A percentile compares a stretch with the other conserved stretches of the same genome.
Conservation (phyloP, 805 yeast species). For the Hanseniaspora taiwanica region DNA sequence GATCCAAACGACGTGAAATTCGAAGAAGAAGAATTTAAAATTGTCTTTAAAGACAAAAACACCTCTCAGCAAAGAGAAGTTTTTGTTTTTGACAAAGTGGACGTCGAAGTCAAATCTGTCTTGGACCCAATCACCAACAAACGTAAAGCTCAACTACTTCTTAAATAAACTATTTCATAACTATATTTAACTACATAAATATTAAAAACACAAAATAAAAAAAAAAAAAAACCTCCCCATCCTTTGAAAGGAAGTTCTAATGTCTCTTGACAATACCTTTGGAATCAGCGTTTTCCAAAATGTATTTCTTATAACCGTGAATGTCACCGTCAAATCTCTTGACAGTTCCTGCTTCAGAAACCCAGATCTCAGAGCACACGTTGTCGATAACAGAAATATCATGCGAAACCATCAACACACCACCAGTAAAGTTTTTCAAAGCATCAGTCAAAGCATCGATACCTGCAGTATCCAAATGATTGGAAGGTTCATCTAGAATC, state of each 20-base stretch:
- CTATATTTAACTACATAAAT: not conserved
- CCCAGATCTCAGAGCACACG: conserved; percentile 93
- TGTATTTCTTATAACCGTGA: conserved; percentile 80
- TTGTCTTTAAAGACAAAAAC: conserved; percentile 40
- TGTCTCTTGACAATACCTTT: conserved; percentile 90
- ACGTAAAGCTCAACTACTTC: conserved; percentile 70
- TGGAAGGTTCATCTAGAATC: conserved; percentile 93
- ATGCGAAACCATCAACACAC: conserved; percentile 94
- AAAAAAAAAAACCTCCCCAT: too few species aligned
- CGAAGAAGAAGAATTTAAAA: conserved; percentile 65
- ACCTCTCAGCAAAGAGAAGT: conserved; percentile 35
- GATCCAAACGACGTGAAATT: conserved; percentile 50
- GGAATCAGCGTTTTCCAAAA: conserved; percentile 60
- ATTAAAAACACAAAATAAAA: too few species aligned
- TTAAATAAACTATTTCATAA: conserved; percentile 35
- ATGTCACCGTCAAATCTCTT: conserved; percentile 69
- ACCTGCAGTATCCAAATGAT: conserved; percentile 97
- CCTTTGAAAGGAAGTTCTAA: too few species aligned
- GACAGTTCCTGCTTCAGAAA: conserved; percentile 77
- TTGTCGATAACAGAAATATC: conserved; percentile 83
- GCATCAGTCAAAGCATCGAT: conserved; percentile 92
- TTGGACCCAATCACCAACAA: conserved; percentile 83
- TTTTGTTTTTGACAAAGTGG: conserved; percentile 72
- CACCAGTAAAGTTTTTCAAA: conserved; percentile 78
- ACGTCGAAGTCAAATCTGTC: conserved; percentile 69